Evolutionary conservation across 352 stramenopile species (phyloP), one percentile per base, ranked within the genome.

Genomic region (Phytopythium delawarense): DNA sequence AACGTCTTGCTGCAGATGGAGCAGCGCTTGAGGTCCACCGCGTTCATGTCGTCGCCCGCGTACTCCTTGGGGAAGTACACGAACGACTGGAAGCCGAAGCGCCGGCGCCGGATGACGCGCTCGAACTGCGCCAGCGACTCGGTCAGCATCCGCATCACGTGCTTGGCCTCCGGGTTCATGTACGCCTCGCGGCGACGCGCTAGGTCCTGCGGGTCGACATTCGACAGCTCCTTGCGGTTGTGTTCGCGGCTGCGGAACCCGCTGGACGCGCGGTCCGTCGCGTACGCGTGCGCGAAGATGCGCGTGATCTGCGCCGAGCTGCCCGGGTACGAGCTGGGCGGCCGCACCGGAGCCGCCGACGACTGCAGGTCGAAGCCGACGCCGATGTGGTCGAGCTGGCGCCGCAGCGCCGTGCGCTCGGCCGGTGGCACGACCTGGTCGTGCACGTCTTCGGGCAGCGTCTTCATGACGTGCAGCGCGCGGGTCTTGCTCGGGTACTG

Each of bases 41-140:
- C 45, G 45, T 6, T 18, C 4, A 8, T 51, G 18, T 67, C 60
- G 20, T 80, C 64, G 25, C 46, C 62, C 20, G 48, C 61, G 44
- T 77, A 72, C 13, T 65, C 64, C n/a, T 63, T 75, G 2, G 79
- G 75, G 30, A 86, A 86, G 67, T 84, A 84, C 34, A 88, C 66
- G 61, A 88, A 89, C 13, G 73, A 71, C 72, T 90, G 81, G 59
- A 88, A 87, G 7, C 81, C 81, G 57, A 90, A 83, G 23, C 81
- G 75, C 7, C 78, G 75, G 34, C 80, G 78, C 8, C 81, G 81
- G 63, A 87, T 80, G 25, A 90, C 71, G 4, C 70, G 70, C 52
- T 88, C 78, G 20, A 86, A 78, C 56, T 86, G 61, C 40, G 57
- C 51, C 37, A 90, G 63, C 35, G 75, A 87, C 61, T 82, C 71